Base-by-base conservation (phyloP, 2,329 filamentous ascomycete species). In the Epichloe scottii region DNA sequence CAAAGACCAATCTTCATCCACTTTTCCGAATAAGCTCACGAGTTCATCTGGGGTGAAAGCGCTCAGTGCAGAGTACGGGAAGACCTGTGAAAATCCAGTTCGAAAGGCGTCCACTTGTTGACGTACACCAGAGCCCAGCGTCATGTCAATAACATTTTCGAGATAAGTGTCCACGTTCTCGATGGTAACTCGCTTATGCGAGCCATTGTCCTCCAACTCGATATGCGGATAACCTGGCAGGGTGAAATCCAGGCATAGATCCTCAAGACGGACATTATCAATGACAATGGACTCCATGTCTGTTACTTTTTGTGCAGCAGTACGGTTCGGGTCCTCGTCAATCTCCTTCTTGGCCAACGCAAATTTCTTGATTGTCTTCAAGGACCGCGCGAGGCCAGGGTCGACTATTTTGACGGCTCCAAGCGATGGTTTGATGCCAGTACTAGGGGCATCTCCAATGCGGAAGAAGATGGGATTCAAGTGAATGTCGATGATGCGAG, bases 381-480 rank as follows among this genome's bases (percentile, higher is more conserved):
- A 70, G 0, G 93, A 96, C 44, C 84, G 85, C 21, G 90, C 91
- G 21, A 98, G 73, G 51, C 87, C 84, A 30, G 87, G 79, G 60
- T 98, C 93, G 4, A 98, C 89, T 4, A 85, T 81, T 65, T 90
- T 94, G 46, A 98, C 83, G 1, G 93, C 87, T 5, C 89, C 89
- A 7, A 98, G 75, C 0, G 90, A 95, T 12, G 90, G 89, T 21
- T 82, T 82, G 4, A 95, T 82, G 0, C 74, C 74, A 4, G 70
- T 67, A 1, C 80, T 70, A 1, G 69, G 66, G 2, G 81, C 76
- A 59, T 94, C 87, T 15, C 87, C 88, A 56, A 96, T 87, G 52
- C 91, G 87, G 82, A 98, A 98, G 72, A 98, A 96, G 5, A 89
- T 95, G 2, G 93, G 87, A 63, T 96, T 98, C 70, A 98, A 93